phyloP scores from a whole-genome alignment of 352 stramenopile genomes.

The Pythium aristosporum region DNA sequence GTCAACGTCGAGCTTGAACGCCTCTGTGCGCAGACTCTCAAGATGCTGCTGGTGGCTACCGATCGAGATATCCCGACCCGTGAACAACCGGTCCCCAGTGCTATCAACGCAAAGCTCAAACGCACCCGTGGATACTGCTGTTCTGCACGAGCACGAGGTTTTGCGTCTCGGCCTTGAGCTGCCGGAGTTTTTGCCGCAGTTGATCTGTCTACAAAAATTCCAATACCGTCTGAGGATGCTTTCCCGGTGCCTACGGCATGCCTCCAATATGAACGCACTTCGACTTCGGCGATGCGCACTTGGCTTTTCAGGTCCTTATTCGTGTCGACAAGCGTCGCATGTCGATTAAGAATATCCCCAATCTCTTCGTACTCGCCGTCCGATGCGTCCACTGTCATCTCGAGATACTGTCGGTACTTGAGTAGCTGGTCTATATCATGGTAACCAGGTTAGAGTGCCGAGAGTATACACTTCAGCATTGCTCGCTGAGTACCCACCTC shows the following conservation, averaged over 20 bases:
- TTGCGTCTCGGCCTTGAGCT: conserved; percentile 81
- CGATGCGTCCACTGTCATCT: conserved; percentile 75
- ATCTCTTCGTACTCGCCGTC: conserved; percentile 87
- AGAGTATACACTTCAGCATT: neutral
- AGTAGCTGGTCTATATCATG: conserved; percentile 52
- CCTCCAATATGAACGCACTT: conserved; percentile 28
- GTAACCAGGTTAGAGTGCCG: neutral
- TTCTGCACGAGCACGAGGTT: conserved; percentile 85
- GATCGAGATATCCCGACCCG: neutral
- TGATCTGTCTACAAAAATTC: conserved; percentile 49
- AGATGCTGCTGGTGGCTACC: conserved; percentile 73
- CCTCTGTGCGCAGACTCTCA: conserved; percentile 70
- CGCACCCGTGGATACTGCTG: conserved; percentile 70
- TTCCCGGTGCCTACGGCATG: neutral
- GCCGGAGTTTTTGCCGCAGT: conserved; percentile 67
- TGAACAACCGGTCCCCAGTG: neutral
- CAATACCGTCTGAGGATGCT: neutral
- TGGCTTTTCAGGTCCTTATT: conserved; percentile 87
- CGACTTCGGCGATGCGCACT: conserved; percentile 59
- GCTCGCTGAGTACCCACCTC: conserved; percentile 26
- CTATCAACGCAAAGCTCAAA: neutral
- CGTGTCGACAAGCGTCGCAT: conserved; percentile 83
- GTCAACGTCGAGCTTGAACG: conserved; percentile 81
- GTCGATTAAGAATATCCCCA: conserved; percentile 80
- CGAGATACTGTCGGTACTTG: conserved; percentile 85